These are phyloP conservation scores for Beta corolliflora DNA, from an alignment of 179 eudicot genomes.

Conservation along the genomic window DNA sequence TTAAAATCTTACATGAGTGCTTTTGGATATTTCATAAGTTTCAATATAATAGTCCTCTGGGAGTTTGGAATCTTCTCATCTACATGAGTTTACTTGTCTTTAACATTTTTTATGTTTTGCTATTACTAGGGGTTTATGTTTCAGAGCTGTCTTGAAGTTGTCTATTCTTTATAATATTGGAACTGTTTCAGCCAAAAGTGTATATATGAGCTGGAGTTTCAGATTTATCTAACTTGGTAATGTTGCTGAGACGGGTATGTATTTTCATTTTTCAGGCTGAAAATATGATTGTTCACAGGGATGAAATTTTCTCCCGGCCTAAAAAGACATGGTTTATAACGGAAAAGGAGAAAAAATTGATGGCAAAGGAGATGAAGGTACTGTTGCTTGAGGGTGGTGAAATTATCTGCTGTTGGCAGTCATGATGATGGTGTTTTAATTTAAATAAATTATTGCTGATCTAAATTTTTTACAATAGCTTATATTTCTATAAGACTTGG, in stretches of 20 bases:
- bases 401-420: not conserved
- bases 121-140: no score
- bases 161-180: not conserved
- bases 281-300: slow-evolving; percentile 83
- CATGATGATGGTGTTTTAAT: not conserved
- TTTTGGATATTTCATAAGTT: not conserved
- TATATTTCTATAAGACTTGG: not conserved
- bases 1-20: not conserved
- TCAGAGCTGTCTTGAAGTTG: not conserved
- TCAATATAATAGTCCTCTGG: not conserved
- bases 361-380: slow-evolving; percentile 72
- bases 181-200: not conserved
- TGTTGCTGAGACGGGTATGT: not conserved
- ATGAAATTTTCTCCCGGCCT: slow-evolving; percentile 90
- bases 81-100: not conserved
- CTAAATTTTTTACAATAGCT: not conserved
- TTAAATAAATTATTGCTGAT: not conserved
- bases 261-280: slow-evolving; percentile 59
- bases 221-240: not conserved
- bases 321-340: slow-evolving; percentile 92
- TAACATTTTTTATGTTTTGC: not conserved
- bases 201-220: not conserved
- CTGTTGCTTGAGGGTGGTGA: not conserved
- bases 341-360: slow-evolving; percentile 71
- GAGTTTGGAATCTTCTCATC: not conserved